Base-by-base conservation (phyloP, 345 rosid species). In the Luvunga scandens region DNA sequence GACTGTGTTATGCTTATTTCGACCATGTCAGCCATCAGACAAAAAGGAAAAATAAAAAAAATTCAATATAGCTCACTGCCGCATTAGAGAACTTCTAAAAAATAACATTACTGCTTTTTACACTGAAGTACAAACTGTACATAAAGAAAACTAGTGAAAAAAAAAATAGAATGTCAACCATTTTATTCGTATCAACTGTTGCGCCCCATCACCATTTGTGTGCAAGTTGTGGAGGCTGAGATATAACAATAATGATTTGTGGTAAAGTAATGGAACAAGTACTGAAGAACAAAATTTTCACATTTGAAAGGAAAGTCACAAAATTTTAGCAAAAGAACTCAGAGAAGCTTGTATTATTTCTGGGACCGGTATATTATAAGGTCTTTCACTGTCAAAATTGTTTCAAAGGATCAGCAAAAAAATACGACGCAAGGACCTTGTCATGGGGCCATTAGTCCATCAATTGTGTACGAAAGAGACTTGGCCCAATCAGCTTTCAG, bases 371-470 rank as follows among this genome's bases (percentile, higher is more conserved):
- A 79, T 81, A 83, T 34, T 82, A 75, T 77, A 68, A 39, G 73
- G 75, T 79, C 81, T 50, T 64, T 56, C 80, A 81, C 75, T 73
- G 84, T 55, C 87, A 85, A 80, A 89, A 84, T 77, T 84, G 70
- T 77, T 84, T 82, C 77, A 69, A 57, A 66, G 63, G 73, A 79
- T 71, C 65, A 71, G 25, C 79, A 73, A 75, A 77, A 76, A 53
- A 21, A 62, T 22, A 45, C 0, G 50, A 13, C 18, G 4, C 1
- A 84, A 66, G 56, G 78, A 78, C 73, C 84, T 79, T 76, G 77
- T 83, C 81, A 96, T 0, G 98, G 98, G 66, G 98, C 98, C 99
- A 96, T 96, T 73, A 96, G 84, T 77, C 99, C 98, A 21, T 92
- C 98, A n/a, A 96, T 87, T 9, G 99, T 96, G 89, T 94, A 90